Evolutionary conservation across 176 grass and related monocot species (phyloP).

Genomic region (Ananas comosus): DNA sequence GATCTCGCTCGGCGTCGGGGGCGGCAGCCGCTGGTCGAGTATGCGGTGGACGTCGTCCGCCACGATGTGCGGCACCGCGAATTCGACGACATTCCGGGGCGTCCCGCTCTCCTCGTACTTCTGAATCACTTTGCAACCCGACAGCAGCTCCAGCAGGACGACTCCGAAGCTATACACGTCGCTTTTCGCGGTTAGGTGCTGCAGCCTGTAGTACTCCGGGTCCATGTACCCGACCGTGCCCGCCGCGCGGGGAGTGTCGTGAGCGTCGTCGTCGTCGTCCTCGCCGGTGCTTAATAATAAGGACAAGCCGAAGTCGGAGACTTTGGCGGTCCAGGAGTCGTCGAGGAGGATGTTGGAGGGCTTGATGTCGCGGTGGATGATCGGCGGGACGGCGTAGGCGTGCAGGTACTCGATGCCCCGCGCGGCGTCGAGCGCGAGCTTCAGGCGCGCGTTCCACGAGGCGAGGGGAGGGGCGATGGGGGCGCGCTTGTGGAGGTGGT

Average conservation of each 20-base stretch:
- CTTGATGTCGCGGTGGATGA: conserved; percentile 97
- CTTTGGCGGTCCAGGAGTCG: conserved; percentile 68
- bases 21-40: conserved; percentile 54
- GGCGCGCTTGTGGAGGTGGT: conserved; percentile 59
- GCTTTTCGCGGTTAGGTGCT: conserved; percentile 81
- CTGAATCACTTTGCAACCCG: conserved; percentile 66
- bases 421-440: conserved; percentile 68
- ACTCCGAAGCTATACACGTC: conserved; percentile 98
- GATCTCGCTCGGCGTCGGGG: conserved; percentile 35
- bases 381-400: conserved; percentile 78
- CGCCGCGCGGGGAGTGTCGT: conserved; percentile 34
- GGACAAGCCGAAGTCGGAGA: conserved; percentile 84
- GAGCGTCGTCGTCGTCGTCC: conserved; percentile 4
- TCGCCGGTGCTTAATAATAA: conserved; percentile 35
- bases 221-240: conserved; percentile 98
- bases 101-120: conserved; percentile 75
- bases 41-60: conserved; percentile 50
- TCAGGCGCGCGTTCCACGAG: conserved; percentile 45
- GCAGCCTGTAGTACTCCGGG: conserved; percentile 86
- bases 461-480: conserved; percentile 28
- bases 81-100: conserved; percentile 76
- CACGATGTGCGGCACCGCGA: conserved; percentile 64
- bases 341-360: conserved; percentile 86
- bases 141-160: conserved; percentile 63
- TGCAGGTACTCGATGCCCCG: conserved; percentile 94